phyloP scores from a whole-genome alignment of 805 yeast species.

The Candida pseudofarinosa region DNA sequence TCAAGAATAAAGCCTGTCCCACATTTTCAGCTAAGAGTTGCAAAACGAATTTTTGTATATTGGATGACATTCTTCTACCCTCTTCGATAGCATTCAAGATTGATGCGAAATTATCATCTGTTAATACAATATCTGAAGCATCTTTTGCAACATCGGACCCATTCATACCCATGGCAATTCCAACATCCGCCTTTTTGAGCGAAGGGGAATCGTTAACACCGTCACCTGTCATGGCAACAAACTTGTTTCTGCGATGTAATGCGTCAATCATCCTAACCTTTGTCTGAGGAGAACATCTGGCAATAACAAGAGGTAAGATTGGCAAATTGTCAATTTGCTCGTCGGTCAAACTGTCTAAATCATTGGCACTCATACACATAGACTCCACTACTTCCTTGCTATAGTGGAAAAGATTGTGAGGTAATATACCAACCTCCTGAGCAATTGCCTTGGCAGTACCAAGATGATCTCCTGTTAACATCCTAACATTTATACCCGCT shows the following conservation, averaged over 20 bases:
- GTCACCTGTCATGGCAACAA: constrained; percentile 48
- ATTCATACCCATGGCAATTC: constrained; percentile 76
- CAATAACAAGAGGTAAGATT: constrained; percentile 37
- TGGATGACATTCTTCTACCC: constrained; percentile 75
- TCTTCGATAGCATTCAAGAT: constrained; percentile 75
- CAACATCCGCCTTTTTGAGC: constrained; percentile 72
- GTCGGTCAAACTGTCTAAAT: constrained; percentile 29
- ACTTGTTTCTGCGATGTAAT: constrained; percentile 33
- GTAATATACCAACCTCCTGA: constrained; percentile 73
- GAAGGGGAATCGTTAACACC: constrained; percentile 83
- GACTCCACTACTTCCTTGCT: constrained; percentile 28
- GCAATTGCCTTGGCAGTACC: constrained; percentile 79
- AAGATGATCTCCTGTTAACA: constrained; percentile 81
- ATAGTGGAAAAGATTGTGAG: constrained; percentile 40
- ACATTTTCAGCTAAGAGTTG: constrained; percentile 72
- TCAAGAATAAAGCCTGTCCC: constrained; percentile 62
- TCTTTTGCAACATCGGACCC: constrained; percentile 87
- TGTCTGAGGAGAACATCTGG: constrained; percentile 40
- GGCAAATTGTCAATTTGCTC: constrained; percentile 33
- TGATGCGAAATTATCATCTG: constrained; percentile 72
- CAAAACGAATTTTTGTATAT: constrained; percentile 72
- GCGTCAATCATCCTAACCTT: constrained; percentile 41
- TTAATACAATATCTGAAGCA: constrained; percentile 71
- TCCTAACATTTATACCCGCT: constrained; percentile 76
- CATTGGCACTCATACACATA: constrained; percentile 37